Evolutionary conservation across 352 stramenopile genomes (phyloP).

Genomic region (Hyaloperonospora brassicae): DNA sequence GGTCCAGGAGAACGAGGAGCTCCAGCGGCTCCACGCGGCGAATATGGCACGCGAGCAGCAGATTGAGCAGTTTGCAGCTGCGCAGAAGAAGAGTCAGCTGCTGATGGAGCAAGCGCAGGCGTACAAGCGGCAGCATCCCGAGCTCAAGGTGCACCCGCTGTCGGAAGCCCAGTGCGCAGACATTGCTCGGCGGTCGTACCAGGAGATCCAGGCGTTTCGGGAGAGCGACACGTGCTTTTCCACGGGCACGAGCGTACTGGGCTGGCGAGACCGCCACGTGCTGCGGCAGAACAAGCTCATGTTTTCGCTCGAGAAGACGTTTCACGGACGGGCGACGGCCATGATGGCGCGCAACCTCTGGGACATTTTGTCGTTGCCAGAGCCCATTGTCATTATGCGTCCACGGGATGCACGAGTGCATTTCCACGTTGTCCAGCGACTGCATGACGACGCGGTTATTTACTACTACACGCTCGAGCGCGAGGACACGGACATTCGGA

Average conservation of each 20-base stretch:
- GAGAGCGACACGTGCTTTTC: constrained; percentile 41
- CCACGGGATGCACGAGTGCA: constrained; percentile 41
- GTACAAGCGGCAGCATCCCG: constrained; percentile 34
- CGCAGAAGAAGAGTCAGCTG: constrained; percentile 33
- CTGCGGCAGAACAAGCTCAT: constrained; percentile 43
- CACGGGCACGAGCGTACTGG: constrained; percentile 50
- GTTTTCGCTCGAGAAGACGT: constrained; percentile 64
- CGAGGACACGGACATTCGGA: constrained; percentile 35
- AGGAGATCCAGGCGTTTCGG: constrained; percentile 45
- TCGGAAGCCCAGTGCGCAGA: constrained; percentile 33
- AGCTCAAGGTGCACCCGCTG: constrained; percentile 36
- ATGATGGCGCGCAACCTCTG: constrained; percentile 40
- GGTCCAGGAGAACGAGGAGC: constrained; percentile 45
- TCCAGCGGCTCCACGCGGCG: constrained; percentile 35
- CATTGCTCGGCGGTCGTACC: constrained; percentile 40
- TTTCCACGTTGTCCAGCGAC: constrained; percentile 56
- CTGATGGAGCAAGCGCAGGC: constrained; percentile 31
- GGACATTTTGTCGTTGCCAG: constrained; percentile 41
- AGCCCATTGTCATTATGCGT: constrained; percentile 42
- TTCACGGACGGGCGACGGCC: constrained; percentile 27
- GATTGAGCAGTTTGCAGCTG: constrained; percentile 28
- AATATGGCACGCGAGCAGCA: constrained; percentile 45
- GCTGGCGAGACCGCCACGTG: constrained; percentile 55
- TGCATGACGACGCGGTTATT: constrained; percentile 50
- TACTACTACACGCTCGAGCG: constrained; percentile 69